Base-by-base conservation (phyloP, 768 basidiomycete species). In the Clitopilus passeckerianus region DNA sequence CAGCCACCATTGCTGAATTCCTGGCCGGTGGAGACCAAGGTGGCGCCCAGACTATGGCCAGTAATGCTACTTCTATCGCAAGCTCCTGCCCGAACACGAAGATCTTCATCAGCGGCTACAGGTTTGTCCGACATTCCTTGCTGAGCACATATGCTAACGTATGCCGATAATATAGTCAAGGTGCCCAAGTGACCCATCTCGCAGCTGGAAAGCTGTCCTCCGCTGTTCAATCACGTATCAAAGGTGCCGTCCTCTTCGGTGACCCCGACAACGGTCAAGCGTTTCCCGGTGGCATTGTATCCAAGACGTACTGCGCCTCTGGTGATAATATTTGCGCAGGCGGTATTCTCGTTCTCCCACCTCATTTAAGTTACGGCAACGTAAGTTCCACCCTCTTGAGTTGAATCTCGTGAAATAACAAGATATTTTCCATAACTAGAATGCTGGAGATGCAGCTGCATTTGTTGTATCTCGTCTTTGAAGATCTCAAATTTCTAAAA, bases 141-240 rank as follows among this genome's bases (percentile, higher is more conserved):
- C 7, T 30, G 27, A 30, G 58, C 59, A 16, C 3, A 34, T 20
- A 58, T 59, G 41, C 54, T 64, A 41, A 53, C 3, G 54, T 55
- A 18, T 57, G 37, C 35, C 64, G 56, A 41, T 63, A 34, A 30
- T 50, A 55, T 18, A 33, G 16, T 50, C 71, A 72, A 65, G 70
- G 71, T 18, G 71, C 69, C 6, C 75, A 77, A 58, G 69, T 78
- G 0, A 72, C 72, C 3, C 76, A 77, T 57, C 68, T 73, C 6
- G 74, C 76, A 15, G 75, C 74, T n/a, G 63, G 64, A 9, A 58
- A 65, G 59, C 67, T 78, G 24, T 74, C 76, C 5, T 46, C 72
- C 12, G 24, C 64, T 16, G 58, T 61, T 12, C 65, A 61, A n/a
- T 53, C 41, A 52, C 66, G 67, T 15, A 63, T 68, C 60, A 63